phyloP scores from a whole-genome alignment of 306 rosid genomes.

The Argentina anserina region DNA sequence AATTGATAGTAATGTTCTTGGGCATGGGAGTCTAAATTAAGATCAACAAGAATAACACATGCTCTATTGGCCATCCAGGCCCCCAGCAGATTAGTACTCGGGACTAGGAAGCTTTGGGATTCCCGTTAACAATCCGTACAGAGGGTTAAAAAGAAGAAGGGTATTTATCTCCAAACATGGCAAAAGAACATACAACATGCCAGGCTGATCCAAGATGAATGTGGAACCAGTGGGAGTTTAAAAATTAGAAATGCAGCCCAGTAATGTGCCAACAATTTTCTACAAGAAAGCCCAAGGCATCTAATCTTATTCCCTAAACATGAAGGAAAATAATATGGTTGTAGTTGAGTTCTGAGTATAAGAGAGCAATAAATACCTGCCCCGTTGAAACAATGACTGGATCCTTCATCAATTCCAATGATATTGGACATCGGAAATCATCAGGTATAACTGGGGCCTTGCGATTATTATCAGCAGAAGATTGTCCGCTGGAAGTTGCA shows the following conservation, averaged over 20 bases:
- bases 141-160: neutral
- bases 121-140: neutral
- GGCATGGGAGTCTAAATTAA: constrained; percentile 13
- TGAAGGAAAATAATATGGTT: neutral
- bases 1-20: constrained; percentile 14
- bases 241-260: neutral
- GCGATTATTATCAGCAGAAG: constrained; percentile 45
- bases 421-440: constrained; percentile 96
- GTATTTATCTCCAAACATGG: constrained; percentile 5
- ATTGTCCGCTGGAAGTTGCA: constrained; percentile 46
- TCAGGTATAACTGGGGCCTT: constrained; percentile 61
- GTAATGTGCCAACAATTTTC: constrained; percentile 2
- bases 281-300: constrained; percentile 8
- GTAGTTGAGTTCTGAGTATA: constrained; percentile 8
- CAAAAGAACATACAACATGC: neutral
- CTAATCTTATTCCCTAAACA: neutral
- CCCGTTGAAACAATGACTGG: constrained; percentile 99
- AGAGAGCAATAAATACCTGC: constrained; percentile 61
- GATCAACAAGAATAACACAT: neutral
- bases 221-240: neutral
- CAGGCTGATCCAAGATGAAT: neutral
- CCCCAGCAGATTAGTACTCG: neutral
- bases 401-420: constrained; percentile 92
- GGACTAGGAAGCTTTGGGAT: neutral
- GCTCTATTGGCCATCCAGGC: neutral